Conservation (phyloP, 225 moss, liverwort and hornwort genomes). For the Bryum argenteum region DNA sequence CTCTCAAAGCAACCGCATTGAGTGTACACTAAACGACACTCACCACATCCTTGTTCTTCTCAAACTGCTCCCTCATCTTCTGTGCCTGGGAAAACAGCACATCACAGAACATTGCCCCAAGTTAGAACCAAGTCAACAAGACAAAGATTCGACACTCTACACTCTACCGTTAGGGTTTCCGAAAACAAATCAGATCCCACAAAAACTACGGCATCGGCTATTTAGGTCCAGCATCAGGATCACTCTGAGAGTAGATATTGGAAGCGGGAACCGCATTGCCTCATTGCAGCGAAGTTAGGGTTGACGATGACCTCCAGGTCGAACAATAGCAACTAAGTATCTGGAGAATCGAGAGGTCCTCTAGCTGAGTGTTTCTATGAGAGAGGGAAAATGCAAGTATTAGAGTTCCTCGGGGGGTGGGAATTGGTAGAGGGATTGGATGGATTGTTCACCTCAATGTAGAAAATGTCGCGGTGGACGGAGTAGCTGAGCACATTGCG, state of each 20-base stretch:
- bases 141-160: not conserved
- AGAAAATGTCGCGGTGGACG: constrained; percentile 84
- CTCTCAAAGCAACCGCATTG: not conserved
- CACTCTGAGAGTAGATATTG: not conserved
- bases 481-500: constrained; percentile 78
- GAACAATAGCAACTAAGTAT: not conserved
- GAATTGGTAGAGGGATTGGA: not conserved
- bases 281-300: not conserved
- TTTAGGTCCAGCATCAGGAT: not conserved
- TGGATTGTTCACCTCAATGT: constrained; percentile 53
- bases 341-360: not conserved
- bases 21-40: constrained; percentile 8
- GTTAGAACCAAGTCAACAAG: not conserved
- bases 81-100: constrained; percentile 58
- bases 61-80: constrained; percentile 78
- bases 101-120: not conserved
- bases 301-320: not conserved
- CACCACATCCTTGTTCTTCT: constrained; percentile 80
- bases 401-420: not conserved
- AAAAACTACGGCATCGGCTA: not conserved
- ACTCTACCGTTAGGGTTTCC: not conserved
- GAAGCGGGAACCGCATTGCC: not conserved
- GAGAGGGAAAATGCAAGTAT: not conserved
- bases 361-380: not conserved
- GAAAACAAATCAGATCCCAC: constrained; percentile 8